These are phyloP conservation scores for Hysterangium stoloniferum DNA, from an alignment of 768 basidiomycete species.

Conservation along the genomic window DNA sequence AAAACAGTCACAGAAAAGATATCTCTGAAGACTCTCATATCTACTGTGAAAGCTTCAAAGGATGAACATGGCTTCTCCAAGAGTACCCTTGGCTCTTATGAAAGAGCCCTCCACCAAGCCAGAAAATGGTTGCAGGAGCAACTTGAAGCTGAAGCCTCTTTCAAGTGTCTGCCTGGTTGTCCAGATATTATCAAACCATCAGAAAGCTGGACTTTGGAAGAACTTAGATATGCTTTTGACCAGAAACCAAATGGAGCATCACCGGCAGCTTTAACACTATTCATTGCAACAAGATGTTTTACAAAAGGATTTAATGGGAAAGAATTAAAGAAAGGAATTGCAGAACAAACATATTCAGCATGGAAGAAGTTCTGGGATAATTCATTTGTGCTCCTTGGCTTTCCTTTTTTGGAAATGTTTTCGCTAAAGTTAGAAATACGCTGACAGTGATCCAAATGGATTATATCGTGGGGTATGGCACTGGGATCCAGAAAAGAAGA, in stretches of 20 bases:
- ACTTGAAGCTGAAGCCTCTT: background rate
- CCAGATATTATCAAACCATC: background rate
- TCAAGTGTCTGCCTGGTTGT: background rate
- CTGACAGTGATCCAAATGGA: background rate
- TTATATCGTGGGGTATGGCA: slow-evolving; percentile 23
- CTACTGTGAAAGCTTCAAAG: too few relatives aligned
- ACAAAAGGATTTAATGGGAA: slow-evolving; percentile 18
- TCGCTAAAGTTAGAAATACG: background rate
- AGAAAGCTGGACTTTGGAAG: background rate
- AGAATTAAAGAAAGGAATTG: too few relatives aligned
- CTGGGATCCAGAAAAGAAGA: slow-evolving; percentile 18
- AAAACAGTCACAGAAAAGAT: too few relatives aligned
- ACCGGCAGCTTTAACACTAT: slow-evolving; percentile 24
- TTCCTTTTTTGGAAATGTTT: background rate
- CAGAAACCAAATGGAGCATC: slow-evolving; percentile 19
- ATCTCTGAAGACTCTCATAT: too few relatives aligned
- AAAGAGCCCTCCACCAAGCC: too few relatives aligned
- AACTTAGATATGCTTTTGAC: slow-evolving; percentile 21
- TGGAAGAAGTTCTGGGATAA: slow-evolving; percentile 23
- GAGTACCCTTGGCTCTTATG: too few relatives aligned
- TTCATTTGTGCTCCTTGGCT: slow-evolving; percentile 19
- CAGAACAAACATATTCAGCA: too few relatives aligned
- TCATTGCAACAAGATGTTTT: slow-evolving; percentile 26
- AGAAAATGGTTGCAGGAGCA: background rate
- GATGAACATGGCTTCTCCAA: too few relatives aligned